Percentiles rank a stretch among this genome's conserved stretches.
Evolutionary conservation across 305 asterid genomes (phyloP).

Genomic region (Fraxinus sp.): DNA sequence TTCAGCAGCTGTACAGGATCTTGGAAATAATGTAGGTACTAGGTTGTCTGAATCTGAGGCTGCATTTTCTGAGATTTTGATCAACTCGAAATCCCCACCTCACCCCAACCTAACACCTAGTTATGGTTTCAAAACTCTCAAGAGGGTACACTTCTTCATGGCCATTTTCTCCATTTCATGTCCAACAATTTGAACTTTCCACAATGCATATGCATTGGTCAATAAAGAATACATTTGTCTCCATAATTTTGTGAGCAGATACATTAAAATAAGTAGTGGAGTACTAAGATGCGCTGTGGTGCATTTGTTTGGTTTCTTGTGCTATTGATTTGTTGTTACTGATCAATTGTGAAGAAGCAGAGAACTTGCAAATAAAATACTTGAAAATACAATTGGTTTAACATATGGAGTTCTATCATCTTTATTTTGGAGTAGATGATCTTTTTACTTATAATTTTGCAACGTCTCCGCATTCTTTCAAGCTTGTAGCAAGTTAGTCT

Average conservation of each 20-base stretch:
- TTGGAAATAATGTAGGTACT: not conserved
- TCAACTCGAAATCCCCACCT: not conserved
- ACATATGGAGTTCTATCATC: not conserved
- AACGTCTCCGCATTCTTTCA: not conserved
- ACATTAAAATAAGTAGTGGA: not conserved
- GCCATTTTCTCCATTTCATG: not conserved
- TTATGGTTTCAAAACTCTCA: not conserved
- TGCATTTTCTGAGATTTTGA: not conserved
- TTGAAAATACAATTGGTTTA: not conserved
- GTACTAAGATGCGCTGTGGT: not conserved
- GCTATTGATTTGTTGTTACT: not conserved
- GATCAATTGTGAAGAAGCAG: not conserved
- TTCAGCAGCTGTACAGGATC: not conserved
- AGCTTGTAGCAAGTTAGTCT: not conserved
- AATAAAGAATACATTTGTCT: not conserved
- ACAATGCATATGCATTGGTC: not conserved
- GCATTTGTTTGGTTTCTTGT: not conserved
- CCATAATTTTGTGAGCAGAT: not conserved
- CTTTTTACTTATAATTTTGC: not conserved
- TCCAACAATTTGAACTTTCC: not conserved
- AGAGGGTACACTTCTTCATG: not conserved
- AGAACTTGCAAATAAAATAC: not conserved
- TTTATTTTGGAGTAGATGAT: not conserved
- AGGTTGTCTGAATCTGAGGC: not conserved
- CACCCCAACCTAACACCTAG: not conserved